Base-by-base conservation (phyloP, 805 yeast genomes). In the Wickerhamiella vanderwaltii region DNA sequence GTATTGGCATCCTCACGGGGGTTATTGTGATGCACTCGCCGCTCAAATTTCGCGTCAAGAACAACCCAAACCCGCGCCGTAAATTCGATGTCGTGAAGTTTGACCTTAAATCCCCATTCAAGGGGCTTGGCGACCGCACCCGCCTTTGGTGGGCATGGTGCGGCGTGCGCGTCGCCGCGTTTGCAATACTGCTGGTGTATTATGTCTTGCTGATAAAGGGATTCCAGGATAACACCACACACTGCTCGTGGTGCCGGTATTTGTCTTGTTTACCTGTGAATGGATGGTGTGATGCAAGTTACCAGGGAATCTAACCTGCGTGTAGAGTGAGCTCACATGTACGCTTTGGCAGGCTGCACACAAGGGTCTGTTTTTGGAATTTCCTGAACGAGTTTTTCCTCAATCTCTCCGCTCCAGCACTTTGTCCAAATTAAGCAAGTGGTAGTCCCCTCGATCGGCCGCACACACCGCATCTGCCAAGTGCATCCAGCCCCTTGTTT, bases 241-340 rank as follows among this genome's bases (percentile, higher is more conserved):
- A 65, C 43, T 79, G 87, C 56, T 55, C 63, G 12, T 79, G 87
- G 87, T 79, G 87, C 62, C 77, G 76, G 53, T 79, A 79, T 52
- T 63, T 79, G 50, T 75, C 74, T 49, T 79, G 87, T 51, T 53
- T 79, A 11, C 85, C 85, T 0, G 79, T 79, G 3, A 67, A 74
- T 46, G 77, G 73, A 22, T 79, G 85, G 85, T 79, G 85, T 54
- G 75, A 69, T 36, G 23, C 32, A 9, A 19, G 20, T 23, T 33
- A 51, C 52, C 32, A 50, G 52, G 34, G 31, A 9, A 30, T 35
- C 19, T 35, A 25, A 26, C n/a, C n/a, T 26, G 13, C 12, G 13
- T 15, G 9, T 7, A 7, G 6, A 16, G 17, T 13, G 33, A n/a
- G 11, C 17, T 16, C 33, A 30, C n/a, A n/a, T n/a, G n/a, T n/a